phyloP scores from a whole-genome alignment of 2,329 filamentous ascomycete genomes.

The Ceratocystis smalleyi region DNA sequence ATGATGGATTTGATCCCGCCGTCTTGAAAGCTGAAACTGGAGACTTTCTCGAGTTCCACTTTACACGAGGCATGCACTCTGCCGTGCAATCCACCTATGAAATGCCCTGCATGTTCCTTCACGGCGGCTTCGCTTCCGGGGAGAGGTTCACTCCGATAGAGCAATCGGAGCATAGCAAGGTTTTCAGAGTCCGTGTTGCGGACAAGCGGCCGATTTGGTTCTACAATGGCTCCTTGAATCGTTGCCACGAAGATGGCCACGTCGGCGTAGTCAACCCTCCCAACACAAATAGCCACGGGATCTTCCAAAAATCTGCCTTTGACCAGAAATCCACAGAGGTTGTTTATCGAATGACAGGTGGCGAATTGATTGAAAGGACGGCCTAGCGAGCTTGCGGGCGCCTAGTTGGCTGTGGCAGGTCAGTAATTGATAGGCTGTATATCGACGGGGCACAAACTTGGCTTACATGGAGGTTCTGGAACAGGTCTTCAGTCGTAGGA shows the following conservation, averaged over 20 bases:
- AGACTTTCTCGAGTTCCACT: neutral
- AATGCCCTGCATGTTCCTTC: conserved; percentile 29
- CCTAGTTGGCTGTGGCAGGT: no score
- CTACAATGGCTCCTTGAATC: neutral
- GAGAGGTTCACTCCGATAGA: neutral
- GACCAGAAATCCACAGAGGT: no score
- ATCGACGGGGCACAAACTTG: no score
- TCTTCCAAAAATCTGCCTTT: no score
- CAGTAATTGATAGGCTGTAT: no score
- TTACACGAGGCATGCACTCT: neutral
- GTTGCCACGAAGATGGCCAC: conserved; percentile 21
- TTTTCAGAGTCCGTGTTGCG: conserved; percentile 22
- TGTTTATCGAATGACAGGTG: no score
- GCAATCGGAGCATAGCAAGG: conserved; percentile 20
- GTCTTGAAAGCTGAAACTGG: neutral
- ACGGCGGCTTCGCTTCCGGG: neutral
- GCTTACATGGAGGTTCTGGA: no score
- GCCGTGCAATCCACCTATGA: conserved; percentile 22
- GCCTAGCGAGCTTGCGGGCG: no score
- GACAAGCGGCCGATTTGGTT: neutral
- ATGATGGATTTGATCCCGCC: no score
- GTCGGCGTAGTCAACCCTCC: conserved; percentile 16
- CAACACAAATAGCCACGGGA: no score
- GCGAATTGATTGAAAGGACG: no score
- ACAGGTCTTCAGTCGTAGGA: no score